phyloP scores from a whole-genome alignment of 2,329 filamentous ascomycete genomes.

The Talaromyces sp. region DNA sequence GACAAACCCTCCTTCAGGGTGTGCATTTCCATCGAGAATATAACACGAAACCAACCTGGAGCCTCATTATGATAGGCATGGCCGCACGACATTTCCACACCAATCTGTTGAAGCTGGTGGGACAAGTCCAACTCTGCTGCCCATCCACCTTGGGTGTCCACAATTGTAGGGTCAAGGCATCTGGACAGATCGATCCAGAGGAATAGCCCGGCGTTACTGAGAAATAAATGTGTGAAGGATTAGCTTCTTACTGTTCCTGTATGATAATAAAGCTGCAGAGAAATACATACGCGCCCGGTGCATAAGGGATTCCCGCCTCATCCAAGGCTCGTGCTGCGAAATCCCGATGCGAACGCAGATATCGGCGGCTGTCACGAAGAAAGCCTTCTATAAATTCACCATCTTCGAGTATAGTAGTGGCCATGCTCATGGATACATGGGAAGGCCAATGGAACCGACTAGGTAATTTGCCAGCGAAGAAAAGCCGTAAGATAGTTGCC shows the following conservation, averaged over 20 bases:
- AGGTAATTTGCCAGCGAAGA: not conserved
- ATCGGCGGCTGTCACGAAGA: slow-evolving; percentile 20
- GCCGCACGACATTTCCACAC: slow-evolving; percentile 48
- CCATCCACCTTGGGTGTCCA: not conserved
- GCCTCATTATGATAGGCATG: slow-evolving; percentile 39
- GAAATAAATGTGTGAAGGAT: not conserved
- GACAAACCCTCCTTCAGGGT: slow-evolving; percentile 33
- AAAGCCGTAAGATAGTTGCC: not conserved
- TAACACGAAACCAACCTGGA: slow-evolving; percentile 52
- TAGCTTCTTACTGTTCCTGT: not conserved
- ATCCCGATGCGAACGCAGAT: slow-evolving; percentile 25
- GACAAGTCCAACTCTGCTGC: slow-evolving; percentile 45
- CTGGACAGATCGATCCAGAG: slow-evolving; percentile 40
- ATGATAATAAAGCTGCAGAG: not conserved
- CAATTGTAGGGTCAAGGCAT: slow-evolving; percentile 9
- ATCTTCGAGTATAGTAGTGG: slow-evolving; percentile 28
- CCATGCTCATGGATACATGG: slow-evolving; percentile 26
- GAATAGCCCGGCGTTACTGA: slow-evolving; percentile 45
- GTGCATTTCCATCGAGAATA: slow-evolving; percentile 42
- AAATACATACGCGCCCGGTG: slow-evolving; percentile 25
- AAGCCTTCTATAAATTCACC: slow-evolving; percentile 33
- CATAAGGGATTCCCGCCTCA: slow-evolving; percentile 35
- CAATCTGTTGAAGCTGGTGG: slow-evolving; percentile 40
- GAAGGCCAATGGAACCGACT: slow-evolving; percentile 27
- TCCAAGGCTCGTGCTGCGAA: slow-evolving; percentile 32